These are phyloP conservation scores for Rhynchosporium agropyri DNA, from an alignment of 2,329 filamentous ascomycete species.

Conservation along the genomic window DNA sequence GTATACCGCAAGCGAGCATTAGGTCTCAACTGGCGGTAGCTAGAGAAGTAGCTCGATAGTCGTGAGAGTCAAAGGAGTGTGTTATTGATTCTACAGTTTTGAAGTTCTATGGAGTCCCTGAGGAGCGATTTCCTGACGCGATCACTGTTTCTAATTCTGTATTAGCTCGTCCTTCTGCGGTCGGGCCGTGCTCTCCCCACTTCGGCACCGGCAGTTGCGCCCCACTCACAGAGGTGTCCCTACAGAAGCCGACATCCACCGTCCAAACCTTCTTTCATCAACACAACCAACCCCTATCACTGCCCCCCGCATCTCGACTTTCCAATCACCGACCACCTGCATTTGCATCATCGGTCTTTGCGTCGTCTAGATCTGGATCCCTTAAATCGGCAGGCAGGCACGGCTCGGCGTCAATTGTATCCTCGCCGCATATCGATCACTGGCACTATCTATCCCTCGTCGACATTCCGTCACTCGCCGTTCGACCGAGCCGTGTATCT, in stretches of 20 bases:
- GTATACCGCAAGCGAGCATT: no score
- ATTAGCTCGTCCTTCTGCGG: no score
- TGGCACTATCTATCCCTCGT: background rate
- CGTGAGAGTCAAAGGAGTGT: no score
- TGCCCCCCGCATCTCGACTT: slow-evolving; percentile 4
- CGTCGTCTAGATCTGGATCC: background rate
- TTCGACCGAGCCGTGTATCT: background rate
- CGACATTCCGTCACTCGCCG: slow-evolving; percentile 9
- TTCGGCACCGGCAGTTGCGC: no score
- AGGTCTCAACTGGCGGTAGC: no score
- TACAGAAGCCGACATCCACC: slow-evolving; percentile 9
- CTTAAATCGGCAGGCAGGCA: background rate
- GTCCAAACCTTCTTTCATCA: slow-evolving; percentile 1
- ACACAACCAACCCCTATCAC: background rate
- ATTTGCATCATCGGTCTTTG: slow-evolving; percentile 3
- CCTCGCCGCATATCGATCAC: background rate
- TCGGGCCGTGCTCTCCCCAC: no score
- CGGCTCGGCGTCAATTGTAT: background rate
- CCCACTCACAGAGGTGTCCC: background rate
- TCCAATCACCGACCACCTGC: slow-evolving; percentile 9
- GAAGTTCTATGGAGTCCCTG: no score
- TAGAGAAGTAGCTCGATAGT: no score
- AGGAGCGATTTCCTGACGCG: no score
- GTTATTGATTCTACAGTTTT: no score
- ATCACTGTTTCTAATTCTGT: no score